Base-by-base conservation (phyloP, 2,329 filamentous ascomycete species). In the Penicillium freii region DNA sequence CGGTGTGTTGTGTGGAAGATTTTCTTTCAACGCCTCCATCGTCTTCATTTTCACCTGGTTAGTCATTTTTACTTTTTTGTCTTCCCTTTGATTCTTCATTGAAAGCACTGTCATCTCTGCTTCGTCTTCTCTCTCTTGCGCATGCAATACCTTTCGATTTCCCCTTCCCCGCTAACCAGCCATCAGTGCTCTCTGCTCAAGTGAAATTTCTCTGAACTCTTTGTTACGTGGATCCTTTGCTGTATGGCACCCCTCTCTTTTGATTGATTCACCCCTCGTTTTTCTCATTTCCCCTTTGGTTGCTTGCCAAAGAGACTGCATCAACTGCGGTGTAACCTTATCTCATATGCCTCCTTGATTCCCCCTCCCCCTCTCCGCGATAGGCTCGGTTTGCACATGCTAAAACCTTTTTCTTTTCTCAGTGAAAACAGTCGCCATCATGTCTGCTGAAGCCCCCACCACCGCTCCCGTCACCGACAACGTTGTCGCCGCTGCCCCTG, bases 371-470 rank as follows among this genome's bases (percentile, higher is more conserved):
- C 49, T 56, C 51, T 38, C 11, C 44, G 39, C 51, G 49, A 46
- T 47, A 48, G 31, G 23, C 42, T 56, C 39, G 40, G 13, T 25
- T 56, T 49, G 48, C 52, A 36, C n/a, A 36, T 58, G 59, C 62
- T 66, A 62, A 66, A 31, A 46, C 42, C 44, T 53, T 53, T 53
- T 53, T 42, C 17, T 10, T 21, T 49, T 48, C 33, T 15, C n/a
- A 82, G 78, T 77, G 88, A 89, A 84, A 81, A 84, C 78, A 80
- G 82, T 79, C 82, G 82, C 79, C 82, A 88, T 90, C 71, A 89
- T 91, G 87, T 89, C 92, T 78, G 85, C 85, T 78, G 90, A 94
- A 74, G 87, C 89, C 71, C 81, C 83, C 78, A 90, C 84, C 79
- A 90, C 84, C 75, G 82, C 91, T 75, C 86, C 89, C 73, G 83